Evolutionary conservation across 805 yeast genomes (phyloP), one percentile per base, ranked within the genome.

Genomic region (Saturnispora mendoncae): DNA sequence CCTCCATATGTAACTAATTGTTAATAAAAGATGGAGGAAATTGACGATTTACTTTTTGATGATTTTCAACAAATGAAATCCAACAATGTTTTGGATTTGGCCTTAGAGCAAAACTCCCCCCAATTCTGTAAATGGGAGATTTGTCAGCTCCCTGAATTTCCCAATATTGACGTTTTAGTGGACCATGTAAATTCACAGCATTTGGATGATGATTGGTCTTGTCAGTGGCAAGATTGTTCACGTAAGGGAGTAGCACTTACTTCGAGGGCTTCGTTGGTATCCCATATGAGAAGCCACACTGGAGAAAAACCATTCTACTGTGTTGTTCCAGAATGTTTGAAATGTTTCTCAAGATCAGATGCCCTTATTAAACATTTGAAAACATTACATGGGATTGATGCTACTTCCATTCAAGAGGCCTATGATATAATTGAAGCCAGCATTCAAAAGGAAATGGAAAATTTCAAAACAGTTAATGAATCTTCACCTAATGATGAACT

Each of bases 291-390:
- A 42, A 66, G 74, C 1, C 90, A 82, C 55, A 74, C 82, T 0
- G 78, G 81, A 1, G 83, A 80, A 50, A 69, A 69, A 50, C 84
- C 84, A 27, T 78, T 71, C 49, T 71, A 66, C 50, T 82, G 90
- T 55, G 67, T 72, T 1, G 62, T 79, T 12, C 84, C 84, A 2
- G 84, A 78, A 48, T 82, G 90, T 56, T 71, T 69, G 38, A 68
- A 72, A 46, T 68, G 69, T 34, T 80, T 78, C 52, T 69, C 76
- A 0, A 57, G 81, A 41, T 65, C 78, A 1, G 83, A 76, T 46
- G 83, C 80, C 1, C 65, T 83, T 46, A 70, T 78, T 15, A 72
- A 75, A 47, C 90, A 83, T 57, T 65, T 80, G 43, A 67, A 74
- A 33, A 68, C 76, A 0, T 77, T 70, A 1, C 88, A 81, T 54